These are phyloP conservation scores for Aspergillus sp. DNA, from an alignment of 2,329 filamentous ascomycete species.

Conservation along the genomic window DNA sequence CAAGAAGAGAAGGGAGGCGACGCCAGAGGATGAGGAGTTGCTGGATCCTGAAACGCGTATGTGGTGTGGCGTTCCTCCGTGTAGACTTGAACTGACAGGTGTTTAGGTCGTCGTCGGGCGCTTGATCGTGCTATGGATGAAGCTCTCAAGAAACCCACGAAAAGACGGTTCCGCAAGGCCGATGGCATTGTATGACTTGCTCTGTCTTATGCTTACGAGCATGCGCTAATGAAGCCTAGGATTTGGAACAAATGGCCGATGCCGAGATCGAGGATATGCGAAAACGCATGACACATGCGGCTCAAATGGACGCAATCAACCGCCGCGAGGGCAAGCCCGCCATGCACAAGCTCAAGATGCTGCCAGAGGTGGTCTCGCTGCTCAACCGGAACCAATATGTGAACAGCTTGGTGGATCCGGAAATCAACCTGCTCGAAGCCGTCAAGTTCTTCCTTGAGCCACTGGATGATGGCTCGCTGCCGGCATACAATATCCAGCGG, in stretches of 20 bases:
- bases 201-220: neutral
- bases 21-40: constrained; percentile 70
- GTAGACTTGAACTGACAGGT: neutral
- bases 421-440: constrained; percentile 90
- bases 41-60: constrained; percentile 79
- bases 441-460: constrained; percentile 98
- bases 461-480: constrained; percentile 86
- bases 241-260: constrained; percentile 86
- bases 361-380: constrained; percentile 83
- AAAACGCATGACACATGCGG: constrained; percentile 85
- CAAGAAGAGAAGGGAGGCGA: constrained; percentile 52
- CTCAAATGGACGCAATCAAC: constrained; percentile 78
- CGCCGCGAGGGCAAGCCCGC: constrained; percentile 78
- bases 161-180: constrained; percentile 71
- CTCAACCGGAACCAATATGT: constrained; percentile 83
- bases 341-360: constrained; percentile 87
- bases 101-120: constrained; percentile 67
- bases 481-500: constrained; percentile 95
- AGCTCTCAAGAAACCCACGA: constrained; percentile 76
- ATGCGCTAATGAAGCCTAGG: constrained; percentile 51
- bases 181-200: constrained; percentile 72
- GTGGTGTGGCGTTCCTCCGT: constrained; percentile 28
- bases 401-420: constrained; percentile 84
- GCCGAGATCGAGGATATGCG: constrained; percentile 86
- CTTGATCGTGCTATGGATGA: constrained; percentile 86